Percentiles rank a stretch among this genome's conserved stretches.
These are phyloP conservation scores for Neurospora sp. DNA, from an alignment of 495 filamentous ascomycete species.

Conservation along the genomic window DNA sequence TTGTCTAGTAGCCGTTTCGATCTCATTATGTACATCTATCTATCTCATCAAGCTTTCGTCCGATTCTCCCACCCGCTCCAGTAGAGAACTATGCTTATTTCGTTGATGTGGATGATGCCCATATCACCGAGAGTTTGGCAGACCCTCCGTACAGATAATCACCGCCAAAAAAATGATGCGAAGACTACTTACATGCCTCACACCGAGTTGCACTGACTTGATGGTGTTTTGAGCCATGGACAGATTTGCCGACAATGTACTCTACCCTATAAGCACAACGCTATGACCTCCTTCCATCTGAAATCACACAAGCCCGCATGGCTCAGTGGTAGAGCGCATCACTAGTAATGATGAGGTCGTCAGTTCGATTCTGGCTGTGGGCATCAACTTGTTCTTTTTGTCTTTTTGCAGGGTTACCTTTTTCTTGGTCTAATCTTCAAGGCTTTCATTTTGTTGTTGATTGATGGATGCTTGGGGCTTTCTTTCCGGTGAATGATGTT, in stretches of 20 bases:
- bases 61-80: background rate
- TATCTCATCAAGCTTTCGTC: background rate
- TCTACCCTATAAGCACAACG: background rate
- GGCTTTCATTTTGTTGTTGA: no score
- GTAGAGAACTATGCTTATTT: background rate
- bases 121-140: no score
- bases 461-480: no score
- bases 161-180: no score
- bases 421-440: no score
- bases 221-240: no score
- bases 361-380: slow-evolving; percentile 18
- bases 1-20: background rate
- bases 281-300: background rate
- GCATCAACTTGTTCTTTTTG: slow-evolving; percentile 3
- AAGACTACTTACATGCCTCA: no score
- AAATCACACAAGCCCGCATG: slow-evolving; percentile 9
- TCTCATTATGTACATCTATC: background rate
- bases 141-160: no score
- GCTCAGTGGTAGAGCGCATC: slow-evolving; percentile 19
- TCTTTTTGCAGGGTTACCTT: no score
- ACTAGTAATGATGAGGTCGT: slow-evolving; percentile 18
- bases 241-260: no score
- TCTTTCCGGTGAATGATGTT: background rate
- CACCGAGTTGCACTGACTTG: no score
- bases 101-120: background rate